Base-by-base conservation (phyloP, 2,329 filamentous ascomycete species). In the Alternaria viburni region DNA sequence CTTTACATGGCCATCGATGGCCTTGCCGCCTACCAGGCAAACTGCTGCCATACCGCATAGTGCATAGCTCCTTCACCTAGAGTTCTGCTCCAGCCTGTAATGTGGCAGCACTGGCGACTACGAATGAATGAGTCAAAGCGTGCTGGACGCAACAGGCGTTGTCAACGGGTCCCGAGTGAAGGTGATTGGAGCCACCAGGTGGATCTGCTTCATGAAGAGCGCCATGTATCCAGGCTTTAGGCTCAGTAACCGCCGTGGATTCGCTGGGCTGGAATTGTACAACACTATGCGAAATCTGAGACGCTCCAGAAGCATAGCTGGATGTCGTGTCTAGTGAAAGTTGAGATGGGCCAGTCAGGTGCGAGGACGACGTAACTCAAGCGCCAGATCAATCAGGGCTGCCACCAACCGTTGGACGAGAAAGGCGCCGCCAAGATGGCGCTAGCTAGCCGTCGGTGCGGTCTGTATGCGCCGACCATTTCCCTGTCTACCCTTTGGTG, bases 241-340 rank as follows among this genome's bases (percentile, higher is more conserved):
- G 71, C 71, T 74, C 70, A 66, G 63, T 78, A 80, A 72, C 70
- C 77, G 77, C 77, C 73, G 62, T 69, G 70, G 74, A 80, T 78
- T 78, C 74, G 77, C 72, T 78, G 69, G 68, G 56, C 52, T 61
- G 67, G 66, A 73, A 69, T 75, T 77, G 74, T 74, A 73, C 72
- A 68, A 76, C 73, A 69, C 68, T 71, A 72, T 69, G 69, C 65
- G 65, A 71, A 61, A 74, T 72, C 72, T 75, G 77, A 79, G 76
- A 79, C 77, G 77, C 71, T 73, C 68, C 67, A 73, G 70, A 73
- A 64, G 68, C 65, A 58, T 66, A 69, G 65, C 62, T 74, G 67
- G 73, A 70, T 54, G 69, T 76, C 67, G 72, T 73, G 70, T 74
- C 69, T 46, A 71, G 67, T 56, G 62, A 67, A 69, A 73, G 69